These are phyloP conservation scores for Auricularia sp. DNA, from an alignment of 768 basidiomycete species.

Conservation along the genomic window DNA sequence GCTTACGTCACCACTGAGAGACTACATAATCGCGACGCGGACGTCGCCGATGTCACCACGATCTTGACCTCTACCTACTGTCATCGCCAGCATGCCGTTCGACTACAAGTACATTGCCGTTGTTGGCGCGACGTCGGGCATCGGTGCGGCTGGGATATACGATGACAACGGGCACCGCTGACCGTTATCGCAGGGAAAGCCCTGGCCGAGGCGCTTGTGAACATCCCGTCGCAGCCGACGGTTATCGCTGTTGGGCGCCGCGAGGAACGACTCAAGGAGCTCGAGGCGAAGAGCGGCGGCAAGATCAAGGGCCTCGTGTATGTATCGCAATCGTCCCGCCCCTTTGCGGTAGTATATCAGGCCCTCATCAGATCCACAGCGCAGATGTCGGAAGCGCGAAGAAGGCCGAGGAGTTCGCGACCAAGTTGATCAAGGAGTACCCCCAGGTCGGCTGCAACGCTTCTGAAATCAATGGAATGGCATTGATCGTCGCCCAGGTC, in stretches of 20 bases:
- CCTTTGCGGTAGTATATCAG: not conserved
- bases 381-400: constrained; percentile 31
- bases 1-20: no score
- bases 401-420: constrained; percentile 30
- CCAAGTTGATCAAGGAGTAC: constrained; percentile 31
- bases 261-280: constrained; percentile 41
- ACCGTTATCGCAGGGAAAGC: constrained; percentile 12
- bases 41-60: no score
- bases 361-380: not conserved
- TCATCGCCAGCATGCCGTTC: not conserved
- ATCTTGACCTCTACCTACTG: not conserved
- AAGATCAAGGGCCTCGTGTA: constrained; percentile 28
- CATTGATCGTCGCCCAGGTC: constrained; percentile 25
- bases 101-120: not conserved
- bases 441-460: constrained; percentile 31
- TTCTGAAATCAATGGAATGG: not conserved
- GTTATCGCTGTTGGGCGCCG: constrained; percentile 45
- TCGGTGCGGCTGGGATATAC: constrained; percentile 28
- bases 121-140: constrained; percentile 39
- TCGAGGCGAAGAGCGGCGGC: constrained; percentile 19
- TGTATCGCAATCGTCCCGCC: not conserved
- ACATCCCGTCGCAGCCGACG: constrained; percentile 35
- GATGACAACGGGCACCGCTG: not conserved
- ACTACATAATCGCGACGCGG: no score
- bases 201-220: constrained; percentile 39